phyloP scores from a whole-genome alignment of 2,329 filamentous ascomycete species.

The Fusarium sp. region DNA sequence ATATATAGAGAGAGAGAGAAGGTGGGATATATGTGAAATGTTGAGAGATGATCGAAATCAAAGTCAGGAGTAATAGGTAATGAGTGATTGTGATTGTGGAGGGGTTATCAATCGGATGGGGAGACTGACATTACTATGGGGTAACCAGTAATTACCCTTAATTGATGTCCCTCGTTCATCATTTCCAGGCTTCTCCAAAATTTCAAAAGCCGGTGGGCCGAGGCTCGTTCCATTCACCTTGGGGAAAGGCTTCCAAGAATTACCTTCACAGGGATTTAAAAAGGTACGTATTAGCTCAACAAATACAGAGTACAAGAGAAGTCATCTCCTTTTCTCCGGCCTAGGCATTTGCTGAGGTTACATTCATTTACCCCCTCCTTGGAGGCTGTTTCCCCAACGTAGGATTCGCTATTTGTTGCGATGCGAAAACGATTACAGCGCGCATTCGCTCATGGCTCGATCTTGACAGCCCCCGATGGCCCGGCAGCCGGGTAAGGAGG shows the following conservation, averaged over 20 bases:
- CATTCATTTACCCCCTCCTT: conserved; percentile 1
- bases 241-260: conserved; percentile 29
- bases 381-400: background rate
- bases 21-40: background rate
- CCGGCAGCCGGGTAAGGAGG: conserved; percentile 24
- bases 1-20: background rate
- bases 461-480: conserved; percentile 29
- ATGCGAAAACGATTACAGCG: background rate
- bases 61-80: conserved; percentile 5
- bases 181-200: conserved; percentile 23
- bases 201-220: conserved; percentile 44
- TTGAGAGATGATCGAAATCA: background rate
- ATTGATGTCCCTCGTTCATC: conserved; percentile 39
- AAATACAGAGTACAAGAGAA: conserved; percentile 24
- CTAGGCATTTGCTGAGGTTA: conserved; percentile 9
- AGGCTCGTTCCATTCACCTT: conserved; percentile 31
- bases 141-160: conserved; percentile 29
- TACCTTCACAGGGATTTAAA: no score
- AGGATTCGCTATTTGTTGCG: no score
- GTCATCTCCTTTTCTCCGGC: conserved; percentile 33
- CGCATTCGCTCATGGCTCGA: background rate
- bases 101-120: conserved; percentile 42
- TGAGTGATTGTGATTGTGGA: conserved; percentile 28
- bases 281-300: conserved; percentile 37
- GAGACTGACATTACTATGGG: conserved; percentile 32